Evolutionary conservation across 1,284 basidiomycete species (phyloP), one percentile per base, ranked within the genome.

Genomic region (Moesziomyces globuligerus): DNA sequence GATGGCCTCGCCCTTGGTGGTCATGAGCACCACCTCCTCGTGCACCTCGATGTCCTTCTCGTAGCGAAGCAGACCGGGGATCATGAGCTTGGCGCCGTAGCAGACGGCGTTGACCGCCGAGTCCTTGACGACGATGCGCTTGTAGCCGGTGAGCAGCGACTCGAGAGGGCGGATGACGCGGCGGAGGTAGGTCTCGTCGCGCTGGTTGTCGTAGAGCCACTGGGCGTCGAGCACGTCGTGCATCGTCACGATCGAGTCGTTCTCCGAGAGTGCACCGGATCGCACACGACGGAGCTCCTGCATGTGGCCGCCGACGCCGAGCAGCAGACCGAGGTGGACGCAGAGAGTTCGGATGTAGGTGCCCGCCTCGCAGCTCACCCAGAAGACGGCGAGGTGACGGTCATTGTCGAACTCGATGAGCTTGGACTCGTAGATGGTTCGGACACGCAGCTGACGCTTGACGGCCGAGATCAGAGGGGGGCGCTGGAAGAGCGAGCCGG

Each of bases 31-130:
- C 45, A 99, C 91, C 84, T 99, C 96, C 84, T 99, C 96, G 83
- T 95, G 88, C 48, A 97, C 85, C 78, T 93, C 90, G 73, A 99
- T 99, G 83, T 95, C 94, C 42, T 90, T 89, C 85, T 98, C 94
- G 84, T 98, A 99, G 74, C 96, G 92, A 53, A 99, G 87, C 43
- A 99, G 87, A 85, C 96, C 96, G 66, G 96, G 96, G 77, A 99
- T 94, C 96, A 99, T 99, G 81, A 99, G 90, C 84, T 98, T 98
- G 66, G 96, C 96, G 76, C 96, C 96, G 85, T 99, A 98, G 86
- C 96, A 98, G 61, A 99, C 93, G 60, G 96, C 96, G 81, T 98
- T 98, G 80, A 99, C 95, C 17, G 96, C 95, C 76, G 92, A 94
- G 84, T 99, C 96, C 85, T 98, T 98, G 76, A 99, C 95, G 48